phyloP scores from a whole-genome alignment of 139 green algal species.

The Chlorella sorokiniana region DNA sequence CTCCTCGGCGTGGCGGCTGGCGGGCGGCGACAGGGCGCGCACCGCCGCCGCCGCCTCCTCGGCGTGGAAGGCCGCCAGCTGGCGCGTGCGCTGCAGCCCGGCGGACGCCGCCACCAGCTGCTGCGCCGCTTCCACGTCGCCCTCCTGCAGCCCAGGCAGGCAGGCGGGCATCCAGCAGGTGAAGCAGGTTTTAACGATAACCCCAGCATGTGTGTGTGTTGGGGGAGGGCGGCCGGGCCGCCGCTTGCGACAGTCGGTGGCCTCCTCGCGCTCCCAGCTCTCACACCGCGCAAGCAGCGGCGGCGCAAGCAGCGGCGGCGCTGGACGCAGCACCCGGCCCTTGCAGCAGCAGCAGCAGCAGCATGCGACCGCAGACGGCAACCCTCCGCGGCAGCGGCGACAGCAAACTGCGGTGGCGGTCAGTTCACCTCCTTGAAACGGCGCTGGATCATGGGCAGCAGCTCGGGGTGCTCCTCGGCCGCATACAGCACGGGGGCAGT shows the following conservation, averaged over 20 bases:
- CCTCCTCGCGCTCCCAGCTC: too few relatives aligned
- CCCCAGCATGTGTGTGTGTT: background rate
- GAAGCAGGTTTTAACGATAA: background rate
- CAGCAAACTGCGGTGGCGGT: background rate
- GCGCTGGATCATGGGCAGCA: conserved; percentile 80
- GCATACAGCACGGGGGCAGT: conserved; percentile 93
- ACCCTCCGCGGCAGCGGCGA: background rate
- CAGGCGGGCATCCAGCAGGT: background rate
- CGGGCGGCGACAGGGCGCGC: conserved; percentile 43
- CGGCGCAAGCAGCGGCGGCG: too few relatives aligned
- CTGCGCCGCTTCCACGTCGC: conserved; percentile 44
- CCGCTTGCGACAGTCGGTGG: too few relatives aligned
- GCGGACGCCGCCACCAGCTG: conserved; percentile 8
- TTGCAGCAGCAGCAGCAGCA: too few relatives aligned
- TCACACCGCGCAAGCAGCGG: too few relatives aligned
- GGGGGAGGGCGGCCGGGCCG: too few relatives aligned
- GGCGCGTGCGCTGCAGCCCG: conserved; percentile 56
- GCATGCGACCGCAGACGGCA: too few relatives aligned
- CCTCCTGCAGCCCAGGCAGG: conserved; percentile 28
- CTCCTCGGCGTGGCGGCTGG: conserved; percentile 56
- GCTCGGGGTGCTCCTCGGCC: conserved; percentile 60
- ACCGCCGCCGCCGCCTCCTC: conserved; percentile 48
- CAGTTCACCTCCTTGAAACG: conserved; percentile 76
- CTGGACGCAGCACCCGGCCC: too few relatives aligned
- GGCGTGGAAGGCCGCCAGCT: conserved; percentile 78